Evolutionary conservation across 2,329 filamentous ascomycete species (phyloP), one percentile per base, ranked within the genome.

Genomic region (Xylaria sp.): DNA sequence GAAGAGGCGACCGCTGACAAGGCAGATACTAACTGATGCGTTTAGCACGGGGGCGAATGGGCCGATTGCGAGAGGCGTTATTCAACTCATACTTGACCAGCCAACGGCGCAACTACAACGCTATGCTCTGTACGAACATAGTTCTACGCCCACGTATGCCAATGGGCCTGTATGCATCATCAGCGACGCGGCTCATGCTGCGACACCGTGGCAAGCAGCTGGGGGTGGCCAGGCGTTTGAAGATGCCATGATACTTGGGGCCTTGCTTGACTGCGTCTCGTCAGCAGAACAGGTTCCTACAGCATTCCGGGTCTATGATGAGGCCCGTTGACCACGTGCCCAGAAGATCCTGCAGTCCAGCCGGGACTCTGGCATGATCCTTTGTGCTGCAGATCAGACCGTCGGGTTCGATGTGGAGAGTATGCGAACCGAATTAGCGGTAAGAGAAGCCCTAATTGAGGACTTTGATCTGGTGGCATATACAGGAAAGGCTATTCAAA

Each of bases 61-160:
- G 27, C 21, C 47, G 21, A 50, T 50, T 21, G 18, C 55, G 37
- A 44, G 29, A 59, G 51, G 29, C 9, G 23, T 48, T n/a, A 37
- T 48, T 53, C 25, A 68, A 54, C 66, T 68, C 12, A 65, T 68
- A 35, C 27, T 68, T 1, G 66, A 68, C 29, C 61, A 68, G 57
- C 44, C 44, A 47, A 47, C 37, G 8, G 44, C 47, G 16, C 25
- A 54, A 37, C 60, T 60, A 18, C 54, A 65, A 60, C 55, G 66
- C 2, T 68, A 68, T 40, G 54, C 66, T 37, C 35, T 51, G 32
- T 68, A 48, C 48, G 66, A 69, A 42, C 66, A 69, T 29, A 69
- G 63, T 40, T 35, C 10, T 23, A 69, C 66, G 32, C 58, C 66
- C 16, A 69, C 66, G 2, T 69, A 69, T 48, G 63, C 66, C 16